Base-by-base conservation (phyloP, 2,329 filamentous ascomycete genomes). In the Botrytis medusae region DNA sequence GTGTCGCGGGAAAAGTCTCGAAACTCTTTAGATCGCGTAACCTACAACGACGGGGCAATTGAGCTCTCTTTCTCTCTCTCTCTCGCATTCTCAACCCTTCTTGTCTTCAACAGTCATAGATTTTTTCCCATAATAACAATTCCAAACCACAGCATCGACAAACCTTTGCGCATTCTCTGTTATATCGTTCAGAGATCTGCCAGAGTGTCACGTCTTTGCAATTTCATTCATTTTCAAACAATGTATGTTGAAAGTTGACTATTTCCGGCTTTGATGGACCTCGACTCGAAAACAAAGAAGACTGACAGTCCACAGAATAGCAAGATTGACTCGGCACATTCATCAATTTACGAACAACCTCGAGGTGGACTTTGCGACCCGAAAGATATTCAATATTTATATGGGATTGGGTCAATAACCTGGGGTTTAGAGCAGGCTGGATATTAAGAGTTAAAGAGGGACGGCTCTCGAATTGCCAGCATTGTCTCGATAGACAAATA, bases 121-220 rank as follows among this genome's bases (percentile, higher is more conserved):
- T 60, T 40, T 51, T 32, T 48, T 32, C n/a, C 51, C 64, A 46
- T 69, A 57, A 67, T 59, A 10, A 72, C 40, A 37, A 59, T 72
- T 69, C 25, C 44, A 34, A 32, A 32, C n/a, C n/a, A 61, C 54
- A 74, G 78, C 80, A 79, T 79, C 74, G 78, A 77, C 71, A 78
- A 73, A 75, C 75, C 79, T 80, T 78, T 79, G 78, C 68, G 79
- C 77, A 76, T 77, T 75, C 78, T 79, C 79, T 80, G 77, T 76
- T 74, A 78, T 74, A 20, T 69, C 54, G 72, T 74, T 74, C 78
- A 80, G 80, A 78, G 79, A 73, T 76, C 76, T 77, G 76, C 79
- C 79, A 77, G 77, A 79, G 79, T 71, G 76, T 79, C 74, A 62
- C 68, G 78, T 80, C 78, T 74, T 79, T 81, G 79, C 77, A 44